phyloP scores from a whole-genome alignment of 1,139 yeast genomes.

The Scheffersomyces titani region DNA sequence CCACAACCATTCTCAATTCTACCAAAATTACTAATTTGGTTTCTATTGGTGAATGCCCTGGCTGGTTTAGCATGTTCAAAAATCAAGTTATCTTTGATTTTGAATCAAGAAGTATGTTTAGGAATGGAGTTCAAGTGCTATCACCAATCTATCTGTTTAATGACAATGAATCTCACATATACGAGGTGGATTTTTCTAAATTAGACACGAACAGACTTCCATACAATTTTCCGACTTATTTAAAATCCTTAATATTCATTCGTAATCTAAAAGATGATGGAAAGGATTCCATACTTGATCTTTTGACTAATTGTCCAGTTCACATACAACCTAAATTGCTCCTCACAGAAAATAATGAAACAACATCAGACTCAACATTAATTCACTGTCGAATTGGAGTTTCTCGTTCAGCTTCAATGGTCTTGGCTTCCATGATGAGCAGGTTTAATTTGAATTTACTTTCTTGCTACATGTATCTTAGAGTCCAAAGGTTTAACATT shows the following conservation, averaged over 20 bases:
- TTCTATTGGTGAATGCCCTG: conserved; percentile 41
- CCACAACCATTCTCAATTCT: conserved; percentile 28
- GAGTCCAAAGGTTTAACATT: conserved; percentile 83
- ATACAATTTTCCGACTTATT: conserved; percentile 15
- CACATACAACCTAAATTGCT: conserved; percentile 32
- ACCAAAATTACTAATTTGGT: conserved; percentile 27
- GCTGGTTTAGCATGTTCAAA: conserved; percentile 29
- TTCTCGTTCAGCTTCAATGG: conserved; percentile 84
- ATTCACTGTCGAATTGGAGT: conserved; percentile 94
- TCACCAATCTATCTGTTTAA: conserved; percentile 29
- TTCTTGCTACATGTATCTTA: conserved; percentile 74
- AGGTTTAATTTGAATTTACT: conserved; percentile 63
- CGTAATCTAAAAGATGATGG: conserved; percentile 45
- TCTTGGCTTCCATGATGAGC: conserved; percentile 89
- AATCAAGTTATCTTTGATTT: conserved; percentile 19
- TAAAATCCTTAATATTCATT: conserved; percentile 32
- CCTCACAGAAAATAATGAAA: conserved; percentile 16
- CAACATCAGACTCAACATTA: conserved; percentile 40
- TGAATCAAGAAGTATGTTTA: conserved; percentile 12
- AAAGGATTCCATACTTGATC: conserved; percentile 34
- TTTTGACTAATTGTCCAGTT: conserved; percentile 33
- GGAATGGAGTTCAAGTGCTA: conserved; percentile 7
- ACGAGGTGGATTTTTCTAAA: conserved; percentile 23
- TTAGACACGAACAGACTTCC: conserved; percentile 11
- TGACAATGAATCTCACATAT: conserved; percentile 27